phyloP scores from a whole-genome alignment of 768 basidiomycete species.

The Gelatoporia subvermispora region DNA sequence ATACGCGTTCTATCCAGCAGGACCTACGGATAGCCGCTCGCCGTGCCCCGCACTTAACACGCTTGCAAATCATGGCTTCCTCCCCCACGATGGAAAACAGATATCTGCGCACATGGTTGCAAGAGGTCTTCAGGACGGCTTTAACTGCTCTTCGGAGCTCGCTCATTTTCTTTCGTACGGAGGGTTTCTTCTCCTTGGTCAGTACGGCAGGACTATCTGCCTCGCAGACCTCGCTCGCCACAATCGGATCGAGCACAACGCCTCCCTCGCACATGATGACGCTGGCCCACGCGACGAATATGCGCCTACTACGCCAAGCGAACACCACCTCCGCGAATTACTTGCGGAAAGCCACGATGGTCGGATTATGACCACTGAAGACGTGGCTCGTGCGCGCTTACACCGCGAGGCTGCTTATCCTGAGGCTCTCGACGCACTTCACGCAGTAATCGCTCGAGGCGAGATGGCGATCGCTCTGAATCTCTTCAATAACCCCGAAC shows the following conservation, averaged over 20 bases:
- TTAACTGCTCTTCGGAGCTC: conserved; percentile 17
- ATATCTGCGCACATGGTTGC: conserved; percentile 4
- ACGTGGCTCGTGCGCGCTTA: conserved; percentile 46
- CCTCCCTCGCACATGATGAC: conserved; percentile 23
- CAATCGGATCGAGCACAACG: conserved; percentile 25
- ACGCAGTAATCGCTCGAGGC: conserved; percentile 60
- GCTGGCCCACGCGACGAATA: conserved; percentile 11
- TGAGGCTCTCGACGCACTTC: conserved; percentile 39
- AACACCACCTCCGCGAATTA: conserved; percentile 10
- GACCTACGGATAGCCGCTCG: conserved; percentile 17
- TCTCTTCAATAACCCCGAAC: too few species aligned
- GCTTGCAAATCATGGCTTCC: conserved; percentile 52
- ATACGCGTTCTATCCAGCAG: too few species aligned
- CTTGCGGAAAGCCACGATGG: conserved; percentile 7
- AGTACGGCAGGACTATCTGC: conserved; percentile 4
- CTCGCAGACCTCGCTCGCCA: conserved; percentile 23
- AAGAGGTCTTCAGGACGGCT: conserved; percentile 19
- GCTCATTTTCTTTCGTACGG: conserved; percentile 16
- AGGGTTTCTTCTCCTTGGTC: conserved; percentile 8
- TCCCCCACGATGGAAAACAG: conserved; percentile 24
- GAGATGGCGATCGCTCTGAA: conserved; percentile 65
- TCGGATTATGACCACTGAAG: conserved; percentile 19
- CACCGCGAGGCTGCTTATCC: conserved; percentile 43
- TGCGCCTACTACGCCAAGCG: conserved; percentile 14
- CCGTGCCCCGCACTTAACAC: conserved; percentile 56